Evolutionary conservation across 2,329 filamentous ascomycete species (phyloP), one percentile per base, ranked within the genome.

Genomic region (Fusarium sp.): DNA sequence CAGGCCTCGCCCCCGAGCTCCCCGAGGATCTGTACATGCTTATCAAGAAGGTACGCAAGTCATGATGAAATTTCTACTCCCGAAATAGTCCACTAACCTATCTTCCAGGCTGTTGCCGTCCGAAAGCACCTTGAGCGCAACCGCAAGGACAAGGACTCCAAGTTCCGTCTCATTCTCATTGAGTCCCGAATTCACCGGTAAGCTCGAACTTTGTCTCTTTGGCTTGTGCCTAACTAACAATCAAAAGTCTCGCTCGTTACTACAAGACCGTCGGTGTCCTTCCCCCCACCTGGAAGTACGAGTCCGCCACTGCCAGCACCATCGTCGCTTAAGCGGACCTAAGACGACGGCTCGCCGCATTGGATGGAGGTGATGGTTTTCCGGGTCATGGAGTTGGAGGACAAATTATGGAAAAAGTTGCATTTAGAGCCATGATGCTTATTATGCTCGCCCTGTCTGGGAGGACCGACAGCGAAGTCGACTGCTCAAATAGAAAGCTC

Each of bases 41-140:
- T 84, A 98, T 98, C 93, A 98, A 98, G 93, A 99, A 99, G 94
- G 95, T 97, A 82, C 67, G 79, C 58, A 30, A 32, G 32, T 55
- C 41, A 55, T 69, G 47, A 25, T 16, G 5, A 37, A 51, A 34
- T 14, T 47, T 23, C 34, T 34, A 25, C n/a, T 7, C 1, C 14
- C 9, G 9, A 18, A 6, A 21, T 14, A 43, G 23, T n/a, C n/a
- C 12, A 21, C 67, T 71, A 37, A 71, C 34, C 8, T 2, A 11
- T 8, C n/a, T 14, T 74, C 51, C 69, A 96, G 94, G 94, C 94
- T 79, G 94, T 98, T 79, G 92, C 94, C 82, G 96, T 99, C 88
- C 95, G 96, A 88, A 99, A 99, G 93, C 97, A 99, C 88, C 93
- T 99, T 78, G 94, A 98, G 91, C 93, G 93, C 87, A 99, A 99